Evolutionary conservation across 805 yeast genomes (phyloP), one percentile per base, ranked within the genome.

Genomic region (Teunomyces lycoperdinae): DNA sequence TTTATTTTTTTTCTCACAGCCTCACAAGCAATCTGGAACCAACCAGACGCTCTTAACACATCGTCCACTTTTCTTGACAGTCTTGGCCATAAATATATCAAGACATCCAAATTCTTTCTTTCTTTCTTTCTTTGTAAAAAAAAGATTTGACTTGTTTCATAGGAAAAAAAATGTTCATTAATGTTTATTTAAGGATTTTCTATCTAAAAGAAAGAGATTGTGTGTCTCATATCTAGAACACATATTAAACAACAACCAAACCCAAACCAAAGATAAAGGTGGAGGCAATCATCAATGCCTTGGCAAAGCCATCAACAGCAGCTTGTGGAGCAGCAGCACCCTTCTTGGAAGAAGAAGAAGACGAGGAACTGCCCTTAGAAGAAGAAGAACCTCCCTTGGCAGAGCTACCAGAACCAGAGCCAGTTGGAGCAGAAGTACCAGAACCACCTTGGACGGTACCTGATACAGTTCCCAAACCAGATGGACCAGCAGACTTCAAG

Each of bases 401-500:
- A 62, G 56, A 61, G 17, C 24, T 20, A 57, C 60, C 58, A 55
- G 60, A 53, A 36, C 63, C 58, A 40, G 66, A 51, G 42, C 62
- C 67, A 31, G 59, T 58, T 42, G 74, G 51, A 26, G 50, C 56
- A 47, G 65, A 59, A 41, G 67, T 49, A 36, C 65, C 42, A 10
- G 51, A 57, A 45, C 70, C 77, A 39, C 79, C 44, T 41, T 46
- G 50, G 34, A 66, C 47, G 24, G 66, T 50, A 38, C 68, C 73
- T 42, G 66, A 61, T 48, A 83, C 74, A 27, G 80, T 51, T 48
- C 89, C 89, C 48, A 81, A 63, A 65, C 95, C 96, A 44, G 78
- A 76, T 50, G 77, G 52, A 63, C 95, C 95, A 56, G 91, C 90
- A 56, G 83, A 78, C 17, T 69, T 65, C 55, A 88, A 63, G 56